These are phyloP conservation scores for Ustilaginoidea virens DNA, from an alignment of 2,329 filamentous ascomycete genomes.

Conservation along the genomic window DNA sequence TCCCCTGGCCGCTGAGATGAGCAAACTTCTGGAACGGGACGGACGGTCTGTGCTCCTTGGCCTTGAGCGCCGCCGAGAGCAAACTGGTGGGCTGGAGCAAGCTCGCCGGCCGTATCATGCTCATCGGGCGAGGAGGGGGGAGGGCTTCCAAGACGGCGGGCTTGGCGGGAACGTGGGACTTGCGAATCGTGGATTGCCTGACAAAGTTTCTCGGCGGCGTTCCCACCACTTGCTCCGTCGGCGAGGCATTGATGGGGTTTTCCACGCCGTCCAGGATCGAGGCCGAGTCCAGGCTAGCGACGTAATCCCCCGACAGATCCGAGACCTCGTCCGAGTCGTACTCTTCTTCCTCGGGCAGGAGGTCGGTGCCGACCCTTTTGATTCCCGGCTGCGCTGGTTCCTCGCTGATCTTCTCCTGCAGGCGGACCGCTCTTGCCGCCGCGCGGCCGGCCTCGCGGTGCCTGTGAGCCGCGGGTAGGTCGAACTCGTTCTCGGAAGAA, in stretches of 20 bases:
- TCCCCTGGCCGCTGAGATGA: constrained; percentile 61
- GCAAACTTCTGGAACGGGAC: constrained; percentile 67
- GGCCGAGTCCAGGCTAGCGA: constrained; percentile 52
- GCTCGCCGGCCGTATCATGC: constrained; percentile 47
- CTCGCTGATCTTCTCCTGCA: constrained; percentile 23
- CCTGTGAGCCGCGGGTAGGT: constrained; percentile 48
- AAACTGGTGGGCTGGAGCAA: constrained; percentile 55
- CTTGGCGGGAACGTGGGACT: constrained; percentile 38
- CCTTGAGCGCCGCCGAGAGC: constrained; percentile 56
- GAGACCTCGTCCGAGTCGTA: constrained; percentile 46
- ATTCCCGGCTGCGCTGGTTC: constrained; percentile 21
- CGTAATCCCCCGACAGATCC: constrained; percentile 49
- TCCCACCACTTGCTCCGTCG: constrained; percentile 43
- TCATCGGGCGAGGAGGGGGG: constrained; percentile 55
- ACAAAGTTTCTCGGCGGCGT: constrained; percentile 46
- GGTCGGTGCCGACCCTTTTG: constrained; percentile 29
- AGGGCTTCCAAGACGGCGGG: constrained; percentile 47
- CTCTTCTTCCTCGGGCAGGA: constrained; percentile 42
- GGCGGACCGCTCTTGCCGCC: constrained; percentile 26
- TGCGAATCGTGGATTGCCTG: constrained; percentile 47
- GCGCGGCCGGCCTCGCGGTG: constrained; percentile 46
- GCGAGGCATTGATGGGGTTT: constrained; percentile 38
- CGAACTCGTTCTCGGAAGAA: constrained; percentile 68
- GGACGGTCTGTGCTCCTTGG: constrained; percentile 50
- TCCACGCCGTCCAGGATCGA: constrained; percentile 54